Conservation (phyloP, 2,329 filamentous ascomycete species). For the Geosmithia flava region DNA sequence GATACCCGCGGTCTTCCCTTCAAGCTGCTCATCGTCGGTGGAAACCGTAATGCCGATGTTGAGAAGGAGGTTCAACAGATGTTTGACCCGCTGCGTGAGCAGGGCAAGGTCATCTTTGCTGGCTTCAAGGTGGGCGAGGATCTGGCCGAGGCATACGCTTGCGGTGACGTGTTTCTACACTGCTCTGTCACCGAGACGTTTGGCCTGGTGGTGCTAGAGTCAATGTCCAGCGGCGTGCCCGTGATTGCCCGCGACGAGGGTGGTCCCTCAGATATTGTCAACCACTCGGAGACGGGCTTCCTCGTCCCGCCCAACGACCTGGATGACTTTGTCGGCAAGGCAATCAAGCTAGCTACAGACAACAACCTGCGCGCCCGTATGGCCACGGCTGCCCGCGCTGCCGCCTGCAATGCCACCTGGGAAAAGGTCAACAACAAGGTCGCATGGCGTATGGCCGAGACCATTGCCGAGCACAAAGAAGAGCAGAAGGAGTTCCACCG, state of each 20-base stretch:
- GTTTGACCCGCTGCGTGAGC: constrained; percentile 35
- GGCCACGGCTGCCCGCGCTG: constrained; percentile 31
- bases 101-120: constrained; percentile 50
- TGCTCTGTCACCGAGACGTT: constrained; percentile 63
- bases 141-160: constrained; percentile 54
- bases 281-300: constrained; percentile 46
- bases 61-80: constrained; percentile 48
- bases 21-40: constrained; percentile 55
- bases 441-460: constrained; percentile 48
- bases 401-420: constrained; percentile 55
- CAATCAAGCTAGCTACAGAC: constrained; percentile 36
- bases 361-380: constrained; percentile 28
- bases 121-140: constrained; percentile 50
- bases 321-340: constrained; percentile 41
- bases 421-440: constrained; percentile 60
- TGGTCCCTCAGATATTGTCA: constrained; percentile 55
- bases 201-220: constrained; percentile 57
- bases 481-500: constrained; percentile 4
- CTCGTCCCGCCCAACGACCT: constrained; percentile 48
- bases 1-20: constrained; percentile 42
- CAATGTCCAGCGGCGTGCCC: constrained; percentile 58
- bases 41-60: constrained; percentile 52
- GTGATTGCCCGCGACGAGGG: constrained; percentile 59
- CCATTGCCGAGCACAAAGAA: constrained; percentile 31
- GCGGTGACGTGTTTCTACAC: constrained; percentile 58